Evolutionary conservation across 148 eudicot species (phyloP).

Genomic region (Hydrangea macrophylla): DNA sequence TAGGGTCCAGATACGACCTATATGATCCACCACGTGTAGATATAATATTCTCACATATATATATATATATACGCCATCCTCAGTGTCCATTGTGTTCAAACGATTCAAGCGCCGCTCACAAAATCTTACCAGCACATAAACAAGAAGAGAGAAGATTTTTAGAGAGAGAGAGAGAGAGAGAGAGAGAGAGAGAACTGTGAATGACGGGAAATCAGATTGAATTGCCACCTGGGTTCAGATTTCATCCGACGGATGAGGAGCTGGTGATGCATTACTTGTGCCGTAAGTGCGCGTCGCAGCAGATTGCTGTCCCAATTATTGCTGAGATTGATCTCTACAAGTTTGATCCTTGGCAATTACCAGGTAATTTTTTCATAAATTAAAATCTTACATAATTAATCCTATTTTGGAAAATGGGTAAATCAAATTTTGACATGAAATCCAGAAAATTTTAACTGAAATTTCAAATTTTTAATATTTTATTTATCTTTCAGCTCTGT

Average conservation of each 20-base stretch:
- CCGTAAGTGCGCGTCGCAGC: slow-evolving; percentile 42
- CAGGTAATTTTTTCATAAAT: slow-evolving; percentile 28
- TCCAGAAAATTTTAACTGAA: too few relatives aligned
- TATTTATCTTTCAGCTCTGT: too few relatives aligned
- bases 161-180: not conserved
- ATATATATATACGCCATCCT: not conserved
- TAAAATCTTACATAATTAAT: not conserved
- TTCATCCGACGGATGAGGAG: slow-evolving; percentile 69
- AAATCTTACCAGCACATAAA: not conserved
- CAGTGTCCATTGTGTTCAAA: too few relatives aligned
- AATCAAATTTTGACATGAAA: too few relatives aligned
- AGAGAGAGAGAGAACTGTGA: not conserved
- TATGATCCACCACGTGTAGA: slow-evolving; percentile 16
- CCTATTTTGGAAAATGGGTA: not conserved
- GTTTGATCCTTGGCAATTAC: slow-evolving; percentile 67
- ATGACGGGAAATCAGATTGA: slow-evolving; percentile 15
- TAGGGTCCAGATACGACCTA: not conserved
- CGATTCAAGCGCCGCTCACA: not conserved
- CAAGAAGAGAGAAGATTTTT: not conserved
- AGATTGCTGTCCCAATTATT: slow-evolving; percentile 48
- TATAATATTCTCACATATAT: not conserved
- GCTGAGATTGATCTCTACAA: slow-evolving; percentile 66
- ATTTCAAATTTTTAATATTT: too few relatives aligned
- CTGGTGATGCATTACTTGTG: slow-evolving; percentile 55
- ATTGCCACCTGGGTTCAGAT: slow-evolving; percentile 56